Conservation (phyloP, 2,329 filamentous ascomycete genomes). For the Botrytis fabae region DNA sequence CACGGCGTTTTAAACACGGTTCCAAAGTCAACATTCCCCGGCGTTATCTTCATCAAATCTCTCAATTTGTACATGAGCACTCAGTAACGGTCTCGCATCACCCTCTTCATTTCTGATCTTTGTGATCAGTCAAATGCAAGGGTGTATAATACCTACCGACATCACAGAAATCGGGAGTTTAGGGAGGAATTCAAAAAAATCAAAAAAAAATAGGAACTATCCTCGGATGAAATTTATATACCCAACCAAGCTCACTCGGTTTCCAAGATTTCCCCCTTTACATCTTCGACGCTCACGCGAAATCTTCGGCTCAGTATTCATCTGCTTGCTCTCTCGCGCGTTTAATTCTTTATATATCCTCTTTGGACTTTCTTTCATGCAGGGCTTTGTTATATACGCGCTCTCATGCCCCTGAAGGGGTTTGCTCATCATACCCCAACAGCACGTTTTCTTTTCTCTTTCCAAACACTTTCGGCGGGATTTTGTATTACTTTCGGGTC, state of each 20-base stretch:
- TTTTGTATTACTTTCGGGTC: conserved; percentile 3
- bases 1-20: conserved; percentile 13
- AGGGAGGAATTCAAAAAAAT: neutral
- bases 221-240: conserved; percentile 21
- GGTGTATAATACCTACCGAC: neutral
- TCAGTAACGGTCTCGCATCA: neutral
- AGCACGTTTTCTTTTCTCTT: conserved; percentile 19
- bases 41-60: conserved; percentile 12
- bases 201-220: neutral
- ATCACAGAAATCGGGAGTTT: neutral
- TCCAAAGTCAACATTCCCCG: conserved; percentile 10
- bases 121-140: neutral
- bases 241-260: conserved; percentile 8
- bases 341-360: neutral
- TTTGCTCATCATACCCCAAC: conserved; percentile 5
- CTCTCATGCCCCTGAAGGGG: neutral
- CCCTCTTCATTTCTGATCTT: neutral
- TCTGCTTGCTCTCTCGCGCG: conserved; percentile 8
- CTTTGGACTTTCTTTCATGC: neutral
- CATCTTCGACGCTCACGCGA: conserved; percentile 21
- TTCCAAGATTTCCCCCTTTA: neutral
- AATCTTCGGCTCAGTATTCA: conserved; percentile 1
- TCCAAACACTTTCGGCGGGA: neutral
- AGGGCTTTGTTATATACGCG: neutral
- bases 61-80: conserved; percentile 14